A percentile compares a stretch with the other conserved stretches of the same genome.
phyloP scores from a whole-genome alignment of 257 asterid genomes.

The Ilex asprella region DNA sequence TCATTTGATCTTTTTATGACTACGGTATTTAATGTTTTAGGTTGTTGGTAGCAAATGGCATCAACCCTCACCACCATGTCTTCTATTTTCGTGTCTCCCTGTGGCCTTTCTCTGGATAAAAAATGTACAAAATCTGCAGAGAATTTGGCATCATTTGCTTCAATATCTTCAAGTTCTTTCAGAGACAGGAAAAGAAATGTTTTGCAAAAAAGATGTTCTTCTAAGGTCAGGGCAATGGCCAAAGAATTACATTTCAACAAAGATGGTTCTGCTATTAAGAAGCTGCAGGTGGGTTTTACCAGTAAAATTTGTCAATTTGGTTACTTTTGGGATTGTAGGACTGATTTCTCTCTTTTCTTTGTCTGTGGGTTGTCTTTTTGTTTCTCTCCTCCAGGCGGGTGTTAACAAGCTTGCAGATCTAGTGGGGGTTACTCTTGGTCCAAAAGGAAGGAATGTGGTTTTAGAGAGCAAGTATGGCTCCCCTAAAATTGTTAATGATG shows the following conservation, averaged over 20 bases:
- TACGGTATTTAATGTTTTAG: not conserved
- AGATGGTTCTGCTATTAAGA: conserved; percentile 29
- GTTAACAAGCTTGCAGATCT: conserved; percentile 36
- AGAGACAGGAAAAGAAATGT: conserved; percentile 17
- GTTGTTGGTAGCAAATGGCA: conserved; percentile 12
- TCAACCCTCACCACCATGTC: conserved; percentile 23
- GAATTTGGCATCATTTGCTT: conserved; percentile 19
- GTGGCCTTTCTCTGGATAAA: conserved; percentile 13
- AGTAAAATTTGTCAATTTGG: not conserved
- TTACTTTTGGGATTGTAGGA: not conserved
- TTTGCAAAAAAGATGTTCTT: conserved; percentile 10
- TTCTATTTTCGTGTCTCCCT: conserved; percentile 9
- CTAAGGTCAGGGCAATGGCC: conserved; percentile 28
- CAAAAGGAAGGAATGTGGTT: conserved; percentile 35
- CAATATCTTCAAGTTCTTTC: conserved; percentile 18
- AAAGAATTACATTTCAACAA: conserved; percentile 27
- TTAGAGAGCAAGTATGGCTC: conserved; percentile 30
- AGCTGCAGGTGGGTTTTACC: conserved; percentile 20
- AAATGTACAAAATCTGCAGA: conserved; percentile 10
- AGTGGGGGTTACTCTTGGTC: conserved; percentile 34
- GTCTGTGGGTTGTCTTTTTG: not conserved
- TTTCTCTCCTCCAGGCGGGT: conserved; percentile 20
- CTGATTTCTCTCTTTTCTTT: too few relatives aligned
- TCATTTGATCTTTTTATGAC: too few relatives aligned
- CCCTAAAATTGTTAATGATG: conserved; percentile 29